phyloP scores from a whole-genome alignment of 495 filamentous ascomycete species.

The Neurospora terricola region DNA sequence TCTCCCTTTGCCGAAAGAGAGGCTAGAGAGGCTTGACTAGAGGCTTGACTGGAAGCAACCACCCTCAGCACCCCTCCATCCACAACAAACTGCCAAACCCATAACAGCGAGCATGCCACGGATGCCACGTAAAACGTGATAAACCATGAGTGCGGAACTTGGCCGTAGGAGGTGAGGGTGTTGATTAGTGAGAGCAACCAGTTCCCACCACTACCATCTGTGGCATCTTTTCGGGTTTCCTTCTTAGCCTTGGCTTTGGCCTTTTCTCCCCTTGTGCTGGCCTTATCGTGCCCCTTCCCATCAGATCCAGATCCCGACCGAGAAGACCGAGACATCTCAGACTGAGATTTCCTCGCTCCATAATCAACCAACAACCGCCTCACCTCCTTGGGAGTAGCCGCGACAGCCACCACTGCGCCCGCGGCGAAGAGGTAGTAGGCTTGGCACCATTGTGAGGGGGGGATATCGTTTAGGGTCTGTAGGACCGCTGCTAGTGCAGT shows the following conservation, averaged over 20 bases:
- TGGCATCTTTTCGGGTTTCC: not conserved
- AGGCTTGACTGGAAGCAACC: constrained; percentile 28
- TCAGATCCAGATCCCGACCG: not conserved
- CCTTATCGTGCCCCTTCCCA: not conserved
- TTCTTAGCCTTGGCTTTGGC: not conserved
- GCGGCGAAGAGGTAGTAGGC: constrained; percentile 36
- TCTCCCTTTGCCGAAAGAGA: constrained; percentile 8
- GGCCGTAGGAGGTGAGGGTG: constrained; percentile 25
- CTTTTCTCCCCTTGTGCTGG: too few species aligned
- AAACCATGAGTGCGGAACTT: constrained; percentile 83
- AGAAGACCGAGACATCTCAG: not conserved
- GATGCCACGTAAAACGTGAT: constrained; percentile 75
- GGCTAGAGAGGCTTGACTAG: constrained; percentile 6
- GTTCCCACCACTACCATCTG: not conserved
- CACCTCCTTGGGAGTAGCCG: constrained; percentile 28
- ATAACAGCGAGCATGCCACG: constrained; percentile 61
- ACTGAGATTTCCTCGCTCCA: constrained; percentile 31
- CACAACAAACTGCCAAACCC: constrained; percentile 56
- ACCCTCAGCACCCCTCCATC: constrained; percentile 42
- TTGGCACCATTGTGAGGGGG: constrained; percentile 34
- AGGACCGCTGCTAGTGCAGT: not conserved
- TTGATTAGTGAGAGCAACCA: constrained; percentile 19
- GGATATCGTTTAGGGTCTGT: not conserved
- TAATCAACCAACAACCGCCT: constrained; percentile 36
- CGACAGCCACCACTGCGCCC: constrained; percentile 25